Evolutionary conservation across 139 green algal genomes (phyloP).

Genomic region (Pseudopediastrum boryanum): DNA sequence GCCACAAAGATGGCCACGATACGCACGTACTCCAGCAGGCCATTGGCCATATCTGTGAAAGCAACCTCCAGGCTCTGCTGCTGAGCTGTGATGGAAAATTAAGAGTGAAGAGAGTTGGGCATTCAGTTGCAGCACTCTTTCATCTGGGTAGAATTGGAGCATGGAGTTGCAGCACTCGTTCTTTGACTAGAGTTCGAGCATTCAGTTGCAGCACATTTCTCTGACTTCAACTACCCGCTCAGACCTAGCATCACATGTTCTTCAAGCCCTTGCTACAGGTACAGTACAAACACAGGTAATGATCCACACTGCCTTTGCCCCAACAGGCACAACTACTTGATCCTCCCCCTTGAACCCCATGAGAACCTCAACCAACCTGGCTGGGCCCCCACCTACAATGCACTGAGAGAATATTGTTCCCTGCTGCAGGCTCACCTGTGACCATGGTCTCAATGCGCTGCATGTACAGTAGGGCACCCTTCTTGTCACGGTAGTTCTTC

Average conservation of each 20-base stretch:
- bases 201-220: neutral
- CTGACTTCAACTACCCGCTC: neutral
- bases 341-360: neutral
- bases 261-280: neutral
- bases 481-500: slow-evolving; percentile 60
- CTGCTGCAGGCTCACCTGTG: slow-evolving; percentile 27
- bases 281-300: neutral
- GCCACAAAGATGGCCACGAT: slow-evolving; percentile 85
- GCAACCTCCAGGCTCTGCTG: slow-evolving; percentile 84
- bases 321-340: slow-evolving; percentile 2
- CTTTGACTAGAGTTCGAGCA: neutral
- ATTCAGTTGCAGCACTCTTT: neutral
- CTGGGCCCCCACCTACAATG: neutral
- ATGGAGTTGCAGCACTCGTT: neutral
- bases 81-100: slow-evolving; percentile 58
- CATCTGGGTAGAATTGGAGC: neutral
- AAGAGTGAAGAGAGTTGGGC: neutral
- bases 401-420: too few species aligned
- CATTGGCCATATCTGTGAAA: slow-evolving; percentile 81
- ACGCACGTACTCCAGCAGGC: slow-evolving; percentile 41
- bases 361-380: too few species aligned
- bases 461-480: slow-evolving; percentile 33
- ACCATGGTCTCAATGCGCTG: slow-evolving; percentile 49
- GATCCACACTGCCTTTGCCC: neutral
- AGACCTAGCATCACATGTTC: neutral